A percentile compares a stretch with the other conserved stretches of the same genome.
Conservation (phyloP, 345 rosid genomes). For the Sisymbrium irio region DNA sequence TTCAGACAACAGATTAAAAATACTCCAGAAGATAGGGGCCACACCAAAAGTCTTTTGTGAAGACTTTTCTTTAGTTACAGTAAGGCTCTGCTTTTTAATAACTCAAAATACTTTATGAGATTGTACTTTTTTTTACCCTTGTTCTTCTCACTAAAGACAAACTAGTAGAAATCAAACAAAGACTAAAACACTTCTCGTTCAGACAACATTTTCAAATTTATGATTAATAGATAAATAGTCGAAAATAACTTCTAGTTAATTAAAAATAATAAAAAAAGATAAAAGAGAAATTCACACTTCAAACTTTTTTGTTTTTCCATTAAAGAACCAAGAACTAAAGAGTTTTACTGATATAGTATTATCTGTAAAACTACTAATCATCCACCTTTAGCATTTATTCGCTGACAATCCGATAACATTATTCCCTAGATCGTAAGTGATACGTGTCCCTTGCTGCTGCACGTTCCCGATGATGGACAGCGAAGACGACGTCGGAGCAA, state of each 20-base stretch:
- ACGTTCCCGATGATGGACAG: conserved; percentile 91
- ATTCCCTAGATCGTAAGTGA: conserved; percentile 69
- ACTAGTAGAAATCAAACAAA: not conserved
- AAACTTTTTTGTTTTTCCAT: not conserved
- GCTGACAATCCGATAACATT: conserved; percentile 63
- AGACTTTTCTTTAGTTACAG: not conserved
- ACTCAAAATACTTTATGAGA: not conserved
- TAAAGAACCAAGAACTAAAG: conserved; percentile 12
- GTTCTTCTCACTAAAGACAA: not conserved
- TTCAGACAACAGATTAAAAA: not conserved
- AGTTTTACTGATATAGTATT: conserved; percentile 24
- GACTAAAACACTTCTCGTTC: not conserved
- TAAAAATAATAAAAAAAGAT: not conserved
- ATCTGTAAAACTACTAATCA: conserved; percentile 20
- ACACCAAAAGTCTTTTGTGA: not conserved
- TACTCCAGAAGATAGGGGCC: not conserved
- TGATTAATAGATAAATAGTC: not conserved
- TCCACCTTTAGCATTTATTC: conserved; percentile 50
- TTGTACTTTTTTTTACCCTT: not conserved
- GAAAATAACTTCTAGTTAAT: conserved; percentile 21
- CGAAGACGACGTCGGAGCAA: conserved; percentile 83
- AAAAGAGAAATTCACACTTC: conserved; percentile 24
- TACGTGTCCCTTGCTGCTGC: conserved; percentile 95
- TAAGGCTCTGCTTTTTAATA: not conserved
- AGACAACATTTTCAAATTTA: not conserved